Evolutionary conservation across 768 basidiomycete genomes (phyloP), one percentile per base, ranked within the genome.

Genomic region (Kwoniella dendrophila): DNA sequence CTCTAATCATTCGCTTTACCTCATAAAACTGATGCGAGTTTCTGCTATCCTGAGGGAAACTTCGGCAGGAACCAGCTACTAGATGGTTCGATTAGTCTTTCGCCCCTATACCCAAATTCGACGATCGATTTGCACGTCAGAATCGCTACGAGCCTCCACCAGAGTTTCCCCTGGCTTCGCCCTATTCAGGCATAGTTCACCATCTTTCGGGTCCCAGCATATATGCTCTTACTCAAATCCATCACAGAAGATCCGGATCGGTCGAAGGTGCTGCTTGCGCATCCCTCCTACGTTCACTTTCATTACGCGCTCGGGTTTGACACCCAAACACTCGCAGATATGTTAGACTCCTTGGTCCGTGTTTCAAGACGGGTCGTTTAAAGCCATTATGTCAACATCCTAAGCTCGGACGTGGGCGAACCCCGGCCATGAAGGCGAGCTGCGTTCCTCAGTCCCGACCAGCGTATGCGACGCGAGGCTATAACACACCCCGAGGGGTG

Each of bases 101-200:
- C 87, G 86, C 88, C 89, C 88, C 88, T 89, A 90, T 89, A 89
- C 88, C 87, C 88, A 89, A 88, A 87, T 90, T 88, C 83, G 87
- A 90, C 88, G 86, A 90, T 89, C 86, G 88, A 90, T 90, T 90
- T 90, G 89, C 89, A 90, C 87, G 87, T 90, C 89, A 90, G 89
- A 89, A 90, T 87, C 86, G 88, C 89, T 90, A 88, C 86, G 86
- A 88, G 87, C 88, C 87, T 89, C 88, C 88, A 90, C 87, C 88
- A 89, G 88, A 88, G 89, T 90, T 90, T 90, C 88, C 89, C 88
- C 88, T 90, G 89, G 88, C 88, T 89, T 88, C 86, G 84, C 87
- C 87, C 87, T 88, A 87, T 86, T 86, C 87, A 88, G 83, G 84
- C 86, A 88, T 88, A 88, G 86, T 88, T 88, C 87, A 88, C 87